Percentiles rank a stretch among this genome's conserved stretches.
Conservation (phyloP, 225 moss, liverwort and hornwort species). For the Physcomitrium patens region DNA sequence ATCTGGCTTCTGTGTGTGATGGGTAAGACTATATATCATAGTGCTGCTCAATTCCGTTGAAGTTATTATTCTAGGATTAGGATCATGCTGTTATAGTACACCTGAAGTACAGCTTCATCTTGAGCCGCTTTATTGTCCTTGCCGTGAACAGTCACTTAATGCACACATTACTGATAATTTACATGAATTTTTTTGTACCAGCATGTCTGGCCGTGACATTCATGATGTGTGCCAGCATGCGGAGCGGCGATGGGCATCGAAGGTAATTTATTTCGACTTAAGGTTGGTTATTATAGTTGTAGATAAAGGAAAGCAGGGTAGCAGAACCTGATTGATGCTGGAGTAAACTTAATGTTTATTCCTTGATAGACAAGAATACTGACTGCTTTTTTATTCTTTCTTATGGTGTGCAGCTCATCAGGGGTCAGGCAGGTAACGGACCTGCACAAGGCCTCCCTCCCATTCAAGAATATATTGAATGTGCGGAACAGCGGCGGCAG, state of each 20-base stretch:
- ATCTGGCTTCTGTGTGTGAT: conserved; percentile 70
- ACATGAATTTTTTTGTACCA: conserved; percentile 26
- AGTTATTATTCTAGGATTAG: background rate
- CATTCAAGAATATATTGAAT: conserved; percentile 78
- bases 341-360: background rate
- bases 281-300: conserved; percentile 6
- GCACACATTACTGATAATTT: background rate
- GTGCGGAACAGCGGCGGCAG: conserved; percentile 67
- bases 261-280: conserved; percentile 49
- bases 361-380: background rate
- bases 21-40: conserved; percentile 44
- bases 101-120: conserved; percentile 12
- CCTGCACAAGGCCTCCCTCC: conserved; percentile 72
- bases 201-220: conserved; percentile 88
- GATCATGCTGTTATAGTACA: conserved; percentile 3
- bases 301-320: background rate
- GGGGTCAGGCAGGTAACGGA: conserved; percentile 56
- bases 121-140: background rate
- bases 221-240: conserved; percentile 86
- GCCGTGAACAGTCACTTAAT: background rate
- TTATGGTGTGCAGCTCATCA: conserved; percentile 54
- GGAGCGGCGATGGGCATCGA: conserved; percentile 87
- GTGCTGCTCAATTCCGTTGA: background rate
- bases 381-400: background rate
- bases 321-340: background rate